Percentiles rank a stretch among this genome's conserved stretches.
Evolutionary conservation across 2,329 filamentous ascomycete species (phyloP).

Genomic region (Fusarium compactum): DNA sequence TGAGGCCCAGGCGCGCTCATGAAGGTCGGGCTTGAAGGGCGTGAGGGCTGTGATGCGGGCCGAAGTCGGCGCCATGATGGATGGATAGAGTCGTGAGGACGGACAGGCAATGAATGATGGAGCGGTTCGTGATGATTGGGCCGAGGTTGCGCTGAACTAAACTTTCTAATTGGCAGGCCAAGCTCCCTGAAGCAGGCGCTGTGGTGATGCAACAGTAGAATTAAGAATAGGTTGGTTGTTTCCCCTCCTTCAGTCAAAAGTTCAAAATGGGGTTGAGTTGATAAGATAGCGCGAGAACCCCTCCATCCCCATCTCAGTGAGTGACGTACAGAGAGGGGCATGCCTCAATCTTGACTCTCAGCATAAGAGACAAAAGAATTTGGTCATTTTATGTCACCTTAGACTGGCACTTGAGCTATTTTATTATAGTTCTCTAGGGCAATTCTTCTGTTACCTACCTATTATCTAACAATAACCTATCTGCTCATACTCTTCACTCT

Average conservation of each 20-base stretch:
- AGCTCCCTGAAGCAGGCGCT: not conserved
- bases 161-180: not conserved
- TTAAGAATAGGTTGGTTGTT: conserved; percentile 19
- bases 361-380: too few relatives aligned
- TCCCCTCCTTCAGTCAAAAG: conserved; percentile 36
- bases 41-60: conserved; percentile 59
- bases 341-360: too few relatives aligned
- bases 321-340: conserved; percentile 25
- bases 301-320: conserved; percentile 10
- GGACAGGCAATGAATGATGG: not conserved
- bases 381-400: too few relatives aligned
- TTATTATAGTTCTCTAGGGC: too few relatives aligned
- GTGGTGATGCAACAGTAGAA: conserved; percentile 8
- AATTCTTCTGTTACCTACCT: too few relatives aligned
- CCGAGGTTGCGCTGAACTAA: not conserved
- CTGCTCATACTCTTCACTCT: not conserved
- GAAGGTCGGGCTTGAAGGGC: conserved; percentile 67
- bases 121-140: not conserved
- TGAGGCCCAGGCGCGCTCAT: conserved; percentile 85
- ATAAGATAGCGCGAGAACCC: conserved; percentile 46
- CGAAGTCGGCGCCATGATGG: conserved; percentile 47
- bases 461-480: not conserved
- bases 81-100: conserved; percentile 18
- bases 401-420: too few relatives aligned
- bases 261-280: conserved; percentile 26